Percentiles rank a stretch among this genome's conserved stretches.
Conservation (phyloP, 2,329 filamentous ascomycete species). For the Xylariaceae sp. region DNA sequence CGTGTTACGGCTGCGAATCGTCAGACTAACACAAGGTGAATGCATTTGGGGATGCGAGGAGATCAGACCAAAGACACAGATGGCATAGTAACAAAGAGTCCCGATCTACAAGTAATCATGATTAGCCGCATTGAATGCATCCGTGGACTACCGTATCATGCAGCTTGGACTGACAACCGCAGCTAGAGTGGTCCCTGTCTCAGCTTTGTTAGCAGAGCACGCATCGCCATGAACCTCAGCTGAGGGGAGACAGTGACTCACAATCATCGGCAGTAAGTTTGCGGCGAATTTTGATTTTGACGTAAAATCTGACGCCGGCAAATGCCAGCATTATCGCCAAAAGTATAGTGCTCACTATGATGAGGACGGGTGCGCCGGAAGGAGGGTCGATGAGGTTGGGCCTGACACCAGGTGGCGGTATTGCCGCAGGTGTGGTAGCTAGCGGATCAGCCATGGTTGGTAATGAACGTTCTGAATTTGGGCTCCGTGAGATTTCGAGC, state of each 20-base stretch:
- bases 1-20: neutral
- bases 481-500: neutral
- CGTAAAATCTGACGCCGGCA: neutral
- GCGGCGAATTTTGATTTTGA: neutral
- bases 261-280: constrained; percentile 2
- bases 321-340: neutral
- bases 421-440: neutral
- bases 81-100: constrained; percentile 1
- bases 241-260: neutral
- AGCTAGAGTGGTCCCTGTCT: constrained; percentile 1
- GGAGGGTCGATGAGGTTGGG: neutral
- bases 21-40: neutral
- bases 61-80: neutral
- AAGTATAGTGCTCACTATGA: neutral
- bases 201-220: neutral
- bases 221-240: no score
- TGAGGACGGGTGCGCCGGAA: neutral
- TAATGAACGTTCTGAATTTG: neutral
- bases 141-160: neutral
- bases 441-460: neutral
- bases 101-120: neutral
- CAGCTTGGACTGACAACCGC: neutral
- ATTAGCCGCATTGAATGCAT: neutral
- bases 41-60: neutral
- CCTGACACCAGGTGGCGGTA: neutral